Evolutionary conservation across 2,329 filamentous ascomycete genomes (phyloP).

Genomic region (Aspergillus jensenii): DNA sequence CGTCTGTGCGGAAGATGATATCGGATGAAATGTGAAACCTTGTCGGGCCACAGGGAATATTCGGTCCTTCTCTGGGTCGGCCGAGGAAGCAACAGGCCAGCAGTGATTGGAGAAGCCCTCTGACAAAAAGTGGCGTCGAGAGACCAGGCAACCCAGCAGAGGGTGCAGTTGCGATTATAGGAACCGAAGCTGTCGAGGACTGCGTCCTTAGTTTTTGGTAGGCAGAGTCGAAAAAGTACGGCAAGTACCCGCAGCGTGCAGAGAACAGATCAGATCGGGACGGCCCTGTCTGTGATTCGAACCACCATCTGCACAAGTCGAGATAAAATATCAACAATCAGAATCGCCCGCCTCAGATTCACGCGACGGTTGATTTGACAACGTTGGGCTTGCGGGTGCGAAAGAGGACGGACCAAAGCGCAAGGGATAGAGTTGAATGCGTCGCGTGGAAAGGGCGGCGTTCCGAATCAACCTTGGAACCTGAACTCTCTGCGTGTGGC

Average conservation of each 20-base stretch:
- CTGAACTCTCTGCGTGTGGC: conserved; percentile 3
- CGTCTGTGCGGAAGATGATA: conserved; percentile 17
- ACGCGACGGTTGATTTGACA: conserved; percentile 18
- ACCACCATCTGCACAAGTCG: conserved; percentile 20
- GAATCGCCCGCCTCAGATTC: conserved; percentile 10
- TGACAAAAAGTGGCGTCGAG: conserved; percentile 16
- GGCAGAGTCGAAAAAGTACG: conserved; percentile 17
- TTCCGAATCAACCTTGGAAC: conserved; percentile 5
- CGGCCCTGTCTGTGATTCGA: conserved; percentile 19
- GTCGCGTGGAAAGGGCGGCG: conserved; percentile 31
- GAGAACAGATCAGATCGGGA: conserved; percentile 30
- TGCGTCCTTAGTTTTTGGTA: background rate
- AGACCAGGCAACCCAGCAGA: conserved; percentile 16
- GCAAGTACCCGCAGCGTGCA: conserved; percentile 22
- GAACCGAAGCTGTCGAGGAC: conserved; percentile 15
- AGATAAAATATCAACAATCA: conserved; percentile 17
- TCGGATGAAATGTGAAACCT: conserved; percentile 21
- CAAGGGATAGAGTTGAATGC: conserved; percentile 30
- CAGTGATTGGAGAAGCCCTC: conserved; percentile 12
- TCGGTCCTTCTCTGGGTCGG: conserved; percentile 16
- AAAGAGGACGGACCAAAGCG: conserved; percentile 28
- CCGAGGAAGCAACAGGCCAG: conserved; percentile 9
- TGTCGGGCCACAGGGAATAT: conserved; percentile 14
- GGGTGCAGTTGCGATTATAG: conserved; percentile 20
- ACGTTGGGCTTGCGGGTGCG: conserved; percentile 20